Percentiles rank a stretch among this genome's conserved stretches.
Conservation (phyloP, 2,329 filamentous ascomycete species). For the Exophiala viscosa region DNA sequence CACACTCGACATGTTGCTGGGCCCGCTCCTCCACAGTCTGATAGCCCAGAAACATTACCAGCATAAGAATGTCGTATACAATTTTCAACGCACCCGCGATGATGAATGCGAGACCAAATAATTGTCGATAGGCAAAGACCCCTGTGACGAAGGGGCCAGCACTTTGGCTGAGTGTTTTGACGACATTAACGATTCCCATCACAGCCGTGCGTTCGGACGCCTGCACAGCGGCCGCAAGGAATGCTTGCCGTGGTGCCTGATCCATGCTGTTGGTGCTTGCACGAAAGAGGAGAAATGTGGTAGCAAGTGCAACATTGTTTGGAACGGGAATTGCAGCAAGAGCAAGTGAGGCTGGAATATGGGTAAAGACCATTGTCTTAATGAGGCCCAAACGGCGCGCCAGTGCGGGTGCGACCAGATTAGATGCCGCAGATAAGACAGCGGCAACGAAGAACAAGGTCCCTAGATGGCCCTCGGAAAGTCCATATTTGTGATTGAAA, state of each 20-base stretch:
- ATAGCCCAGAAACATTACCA: constrained; percentile 17
- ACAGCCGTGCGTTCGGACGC: constrained; percentile 66
- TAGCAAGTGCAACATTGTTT: constrained; percentile 49
- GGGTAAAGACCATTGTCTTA: constrained; percentile 71
- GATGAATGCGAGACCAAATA: constrained; percentile 62
- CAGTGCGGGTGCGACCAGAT: constrained; percentile 57
- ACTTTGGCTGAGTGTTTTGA: constrained; percentile 63
- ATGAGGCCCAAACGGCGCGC: constrained; percentile 60
- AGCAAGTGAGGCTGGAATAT: constrained; percentile 65
- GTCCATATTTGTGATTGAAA: constrained; percentile 52
- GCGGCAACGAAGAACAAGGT: constrained; percentile 51
- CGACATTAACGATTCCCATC: constrained; percentile 66
- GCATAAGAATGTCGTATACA: constrained; percentile 51
- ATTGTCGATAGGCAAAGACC: constrained; percentile 52
- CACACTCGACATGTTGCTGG: neutral
- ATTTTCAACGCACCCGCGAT: constrained; percentile 62
- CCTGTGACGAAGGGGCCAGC: constrained; percentile 63
- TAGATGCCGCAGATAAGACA: constrained; percentile 41
- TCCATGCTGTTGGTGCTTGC: constrained; percentile 67
- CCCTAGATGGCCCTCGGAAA: constrained; percentile 50
- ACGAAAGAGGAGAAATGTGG: constrained; percentile 60
- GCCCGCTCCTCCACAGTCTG: constrained; percentile 19
- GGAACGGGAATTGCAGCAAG: constrained; percentile 61
- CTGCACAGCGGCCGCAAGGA: constrained; percentile 62
- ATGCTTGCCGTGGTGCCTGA: constrained; percentile 64